These are phyloP conservation scores for Trichoderma endophyticum DNA, from an alignment of 2,329 filamentous ascomycete genomes.

Conservation along the genomic window DNA sequence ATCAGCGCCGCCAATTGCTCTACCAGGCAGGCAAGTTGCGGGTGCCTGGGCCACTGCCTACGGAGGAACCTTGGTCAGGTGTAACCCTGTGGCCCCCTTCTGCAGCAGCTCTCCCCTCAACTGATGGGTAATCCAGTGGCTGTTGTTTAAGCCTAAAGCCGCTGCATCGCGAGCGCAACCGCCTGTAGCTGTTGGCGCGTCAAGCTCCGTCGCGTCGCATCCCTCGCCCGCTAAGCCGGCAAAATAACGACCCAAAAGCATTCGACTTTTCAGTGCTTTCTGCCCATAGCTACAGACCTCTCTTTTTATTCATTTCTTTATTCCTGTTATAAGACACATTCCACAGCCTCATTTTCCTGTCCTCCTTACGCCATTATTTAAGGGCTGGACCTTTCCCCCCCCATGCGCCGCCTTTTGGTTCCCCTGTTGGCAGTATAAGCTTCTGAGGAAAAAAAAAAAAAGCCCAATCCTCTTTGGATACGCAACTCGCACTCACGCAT, in stretches of 20 bases:
- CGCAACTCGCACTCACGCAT: neutral
- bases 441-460: neutral
- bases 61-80: constrained; percentile 25
- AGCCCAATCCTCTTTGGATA: constrained; percentile 10
- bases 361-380: neutral
- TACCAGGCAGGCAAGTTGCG: constrained; percentile 29
- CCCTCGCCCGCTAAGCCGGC: neutral
- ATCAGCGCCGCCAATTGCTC: constrained; percentile 24
- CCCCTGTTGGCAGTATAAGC: neutral
- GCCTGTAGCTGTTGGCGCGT: neutral
- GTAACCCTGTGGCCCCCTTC: constrained; percentile 23
- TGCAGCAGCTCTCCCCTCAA: neutral
- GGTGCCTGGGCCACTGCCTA: constrained; percentile 30
- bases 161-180: constrained; percentile 14
- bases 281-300: neutral
- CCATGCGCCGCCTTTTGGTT: neutral
- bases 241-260: neutral
- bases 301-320: neutral
- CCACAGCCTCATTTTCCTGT: neutral
- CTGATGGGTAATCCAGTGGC: neutral
- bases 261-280: neutral
- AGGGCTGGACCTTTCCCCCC: neutral
- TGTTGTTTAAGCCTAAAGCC: neutral
- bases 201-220: constrained; percentile 20
- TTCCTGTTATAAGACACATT: neutral